These are phyloP conservation scores for Kwoniella pini DNA, from an alignment of 768 basidiomycete species.

Conservation along the genomic window DNA sequence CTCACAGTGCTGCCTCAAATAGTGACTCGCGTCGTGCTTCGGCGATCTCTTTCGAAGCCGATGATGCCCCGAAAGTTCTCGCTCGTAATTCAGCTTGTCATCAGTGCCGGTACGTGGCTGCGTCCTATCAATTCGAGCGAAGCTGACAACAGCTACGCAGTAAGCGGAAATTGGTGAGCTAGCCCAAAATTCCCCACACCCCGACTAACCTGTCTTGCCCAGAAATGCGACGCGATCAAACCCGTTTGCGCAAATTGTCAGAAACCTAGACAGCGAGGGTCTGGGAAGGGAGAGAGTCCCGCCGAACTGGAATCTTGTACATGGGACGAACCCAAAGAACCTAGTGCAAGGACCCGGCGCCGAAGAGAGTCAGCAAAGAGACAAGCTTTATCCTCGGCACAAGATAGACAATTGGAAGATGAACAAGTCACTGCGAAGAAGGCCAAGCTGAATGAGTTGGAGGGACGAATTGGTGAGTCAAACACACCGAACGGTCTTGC, in stretches of 20 bases:
- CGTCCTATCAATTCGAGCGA: not conserved
- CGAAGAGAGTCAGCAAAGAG: conserved; percentile 18
- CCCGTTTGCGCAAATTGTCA: conserved; percentile 39
- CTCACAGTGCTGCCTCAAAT: too few species aligned
- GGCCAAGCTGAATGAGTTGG: conserved; percentile 28
- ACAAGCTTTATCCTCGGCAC: conserved; percentile 2
- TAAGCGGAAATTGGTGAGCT: conserved; percentile 34
- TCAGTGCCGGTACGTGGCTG: conserved; percentile 38
- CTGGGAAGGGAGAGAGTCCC: not conserved
- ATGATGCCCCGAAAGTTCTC: conserved; percentile 17
- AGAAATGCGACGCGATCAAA: conserved; percentile 43
- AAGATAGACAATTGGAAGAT: conserved; percentile 6
- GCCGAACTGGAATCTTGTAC: conserved; percentile 28
- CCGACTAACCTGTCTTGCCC: not conserved
- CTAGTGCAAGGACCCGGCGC: conserved; percentile 19
- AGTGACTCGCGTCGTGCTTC: not conserved
- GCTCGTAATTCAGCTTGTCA: conserved; percentile 44
- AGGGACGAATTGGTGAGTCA: conserved; percentile 29
- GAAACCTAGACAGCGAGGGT: conserved; percentile 27
- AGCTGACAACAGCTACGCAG: conserved; percentile 10
- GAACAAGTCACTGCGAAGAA: conserved; percentile 22
- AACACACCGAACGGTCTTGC: not conserved
- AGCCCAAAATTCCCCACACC: not conserved
- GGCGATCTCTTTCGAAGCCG: not conserved
- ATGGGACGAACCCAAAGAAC: conserved; percentile 41